Conservation (phyloP, 129 eudicot species). For the Dittrichia graveolens region DNA sequence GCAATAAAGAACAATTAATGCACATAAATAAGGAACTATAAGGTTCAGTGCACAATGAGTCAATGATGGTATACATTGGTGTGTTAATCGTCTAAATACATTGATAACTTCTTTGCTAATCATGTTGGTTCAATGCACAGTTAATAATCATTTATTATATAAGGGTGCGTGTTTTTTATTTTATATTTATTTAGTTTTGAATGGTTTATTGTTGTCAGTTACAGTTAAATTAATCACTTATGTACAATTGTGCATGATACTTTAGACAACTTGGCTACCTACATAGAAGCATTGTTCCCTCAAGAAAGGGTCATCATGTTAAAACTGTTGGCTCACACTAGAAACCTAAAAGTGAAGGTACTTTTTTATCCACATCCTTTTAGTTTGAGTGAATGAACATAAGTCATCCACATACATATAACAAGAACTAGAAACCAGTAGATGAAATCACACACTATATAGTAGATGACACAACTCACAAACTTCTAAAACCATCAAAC, state of each 20-base stretch:
- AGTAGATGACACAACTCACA: slow-evolving; percentile 28
- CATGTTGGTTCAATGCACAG: too few species aligned
- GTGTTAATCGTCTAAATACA: slow-evolving; percentile 1
- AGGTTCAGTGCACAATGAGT: slow-evolving; percentile 26
- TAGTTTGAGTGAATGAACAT: slow-evolving; percentile 31
- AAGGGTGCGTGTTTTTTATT: not conserved
- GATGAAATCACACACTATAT: slow-evolving; percentile 40
- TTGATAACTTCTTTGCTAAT: not conserved
- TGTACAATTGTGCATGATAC: slow-evolving; percentile 1
- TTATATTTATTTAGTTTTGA: not conserved
- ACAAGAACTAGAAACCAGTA: slow-evolving; percentile 24
- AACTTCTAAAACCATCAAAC: slow-evolving; percentile 13
- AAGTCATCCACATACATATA: slow-evolving; percentile 34
- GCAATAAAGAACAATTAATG: slow-evolving; percentile 9
- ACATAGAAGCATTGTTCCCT: slow-evolving; percentile 28
- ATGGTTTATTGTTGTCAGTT: not conserved
- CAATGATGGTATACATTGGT: not conserved
- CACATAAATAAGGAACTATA: slow-evolving; percentile 22
- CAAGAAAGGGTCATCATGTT: slow-evolving; percentile 33
- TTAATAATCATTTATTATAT: too few species aligned
- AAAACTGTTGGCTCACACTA: slow-evolving; percentile 36
- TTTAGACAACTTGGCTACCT: slow-evolving; percentile 14
- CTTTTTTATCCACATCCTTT: slow-evolving; percentile 47
- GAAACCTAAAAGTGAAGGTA: slow-evolving; percentile 43
- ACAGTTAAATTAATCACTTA: not conserved